Evolutionary conservation across 2,329 filamentous ascomycete species (phyloP).

Genomic region (Hypoxylon sp.): DNA sequence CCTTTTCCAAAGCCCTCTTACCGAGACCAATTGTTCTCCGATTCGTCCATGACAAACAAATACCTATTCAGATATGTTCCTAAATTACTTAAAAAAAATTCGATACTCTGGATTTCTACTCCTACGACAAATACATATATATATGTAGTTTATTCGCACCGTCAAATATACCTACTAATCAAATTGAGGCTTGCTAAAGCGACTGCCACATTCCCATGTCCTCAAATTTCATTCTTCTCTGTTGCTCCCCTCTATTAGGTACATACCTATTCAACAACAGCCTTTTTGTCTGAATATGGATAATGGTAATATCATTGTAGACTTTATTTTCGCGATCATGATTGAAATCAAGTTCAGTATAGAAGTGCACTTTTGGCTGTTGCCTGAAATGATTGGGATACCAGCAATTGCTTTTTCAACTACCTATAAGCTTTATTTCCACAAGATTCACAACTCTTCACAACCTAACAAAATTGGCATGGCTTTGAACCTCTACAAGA

Average conservation of each 20-base stretch:
- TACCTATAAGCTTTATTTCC: neutral
- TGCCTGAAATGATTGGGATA: slow-evolving; percentile 13
- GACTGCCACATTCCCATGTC: neutral
- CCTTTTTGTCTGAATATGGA: neutral
- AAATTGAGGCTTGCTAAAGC: neutral
- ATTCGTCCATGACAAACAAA: neutral
- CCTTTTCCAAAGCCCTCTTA: slow-evolving; percentile 4
- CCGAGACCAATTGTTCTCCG: neutral
- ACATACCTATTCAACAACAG: too few relatives aligned
- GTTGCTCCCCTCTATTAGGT: too few relatives aligned
- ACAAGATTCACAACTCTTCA: slow-evolving; percentile 33
- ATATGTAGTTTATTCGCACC: too few relatives aligned
- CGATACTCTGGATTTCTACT: too few relatives aligned
- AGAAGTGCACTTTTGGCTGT: neutral
- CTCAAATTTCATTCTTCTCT: too few relatives aligned
- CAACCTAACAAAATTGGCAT: neutral
- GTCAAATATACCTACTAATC: neutral
- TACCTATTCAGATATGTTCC: neutral
- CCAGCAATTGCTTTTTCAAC: slow-evolving; percentile 5
- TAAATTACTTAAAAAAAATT: too few relatives aligned
- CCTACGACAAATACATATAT: too few relatives aligned
- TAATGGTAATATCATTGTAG: neutral
- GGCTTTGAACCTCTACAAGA: neutral
- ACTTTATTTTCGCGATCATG: neutral
- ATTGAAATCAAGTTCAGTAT: neutral